Evolutionary conservation across 1,139 yeast species (phyloP), one percentile per base, ranked within the genome.

Genomic region (Insectozyma bohioensis): DNA sequence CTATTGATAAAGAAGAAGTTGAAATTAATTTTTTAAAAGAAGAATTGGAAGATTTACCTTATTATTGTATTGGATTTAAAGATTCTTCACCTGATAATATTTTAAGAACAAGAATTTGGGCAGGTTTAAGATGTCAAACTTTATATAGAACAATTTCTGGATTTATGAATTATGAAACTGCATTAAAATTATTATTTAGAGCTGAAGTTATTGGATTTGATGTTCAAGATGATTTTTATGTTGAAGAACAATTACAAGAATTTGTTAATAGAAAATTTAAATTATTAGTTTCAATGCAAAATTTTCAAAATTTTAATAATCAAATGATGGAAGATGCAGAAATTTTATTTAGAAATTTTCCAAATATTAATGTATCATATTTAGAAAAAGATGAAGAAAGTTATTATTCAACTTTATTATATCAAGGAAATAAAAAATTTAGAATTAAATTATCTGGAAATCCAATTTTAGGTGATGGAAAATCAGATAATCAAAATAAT

Each of bases 381-480:
- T 61, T 86, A 20, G 80, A 78, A 34, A 69, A 67, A 43, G 78
- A 69, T 26, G 33, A 39, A 1, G 61, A 62, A 30, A 59, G 61
- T 2, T 84, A 65, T 47, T 85, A 75, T 46, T 81, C 95, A 0
- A 74, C 81, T 23, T 54, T 84, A 37, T 67, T 52, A 75, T 63
- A 16, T 8, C 56, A 8, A 46, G 9, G 15, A 14, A 19, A 27
- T 13, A 27, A 16, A 11, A 27, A 18, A 18, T 82, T 69, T 47
- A 66, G 75, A 38, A 69, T 87, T 7, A 67, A 66, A 34, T 61
- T 87, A 9, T 81, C 95, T 0, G 96, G 96, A 1, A 79, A 87
- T 51, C 96, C 96, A 3, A 84, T 86, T 24, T 61, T 87, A 17
- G 96, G 96, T 1, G 95, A 86, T 56, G 95, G 95, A 3, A 86